Evolutionary conservation across 805 yeast genomes (phyloP).

Genomic region (Ogataea allantospora): DNA sequence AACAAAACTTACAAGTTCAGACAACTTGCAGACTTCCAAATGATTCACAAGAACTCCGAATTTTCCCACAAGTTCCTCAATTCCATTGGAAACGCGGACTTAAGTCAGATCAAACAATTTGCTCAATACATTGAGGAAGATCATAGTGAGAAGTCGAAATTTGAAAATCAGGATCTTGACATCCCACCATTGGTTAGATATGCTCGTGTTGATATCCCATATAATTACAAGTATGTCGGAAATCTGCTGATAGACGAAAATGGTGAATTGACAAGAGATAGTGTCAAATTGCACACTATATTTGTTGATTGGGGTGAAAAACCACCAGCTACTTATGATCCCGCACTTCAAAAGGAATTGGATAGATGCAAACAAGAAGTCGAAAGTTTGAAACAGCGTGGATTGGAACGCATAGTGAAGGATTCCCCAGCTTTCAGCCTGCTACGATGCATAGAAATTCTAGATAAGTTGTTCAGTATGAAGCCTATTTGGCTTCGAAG

Average conservation of each 20-base stretch:
- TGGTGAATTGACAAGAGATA: slow-evolving; percentile 46
- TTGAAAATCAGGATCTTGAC: slow-evolving; percentile 44
- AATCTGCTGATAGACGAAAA: slow-evolving; percentile 62
- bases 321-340: slow-evolving; percentile 51
- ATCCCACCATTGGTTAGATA: slow-evolving; percentile 86
- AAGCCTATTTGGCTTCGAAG: slow-evolving; percentile 87
- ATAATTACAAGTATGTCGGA: slow-evolving; percentile 71
- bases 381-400: slow-evolving; percentile 28
- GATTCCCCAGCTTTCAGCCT: slow-evolving; percentile 35
- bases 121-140: slow-evolving; percentile 29
- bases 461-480: slow-evolving; percentile 51
- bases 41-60: slow-evolving; percentile 54
- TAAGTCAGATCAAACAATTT: slow-evolving; percentile 40
- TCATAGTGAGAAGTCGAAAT: slow-evolving; percentile 17
- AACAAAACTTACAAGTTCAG: slow-evolving; percentile 73
- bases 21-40: slow-evolving; percentile 86
- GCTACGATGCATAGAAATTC: slow-evolving; percentile 43
- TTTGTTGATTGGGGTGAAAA: slow-evolving; percentile 48
- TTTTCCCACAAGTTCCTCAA: slow-evolving; percentile 41
- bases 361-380: slow-evolving; percentile 36
- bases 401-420: slow-evolving; percentile 23
- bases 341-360: slow-evolving; percentile 46
- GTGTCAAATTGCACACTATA: slow-evolving; percentile 52
- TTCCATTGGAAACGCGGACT: slow-evolving; percentile 43
- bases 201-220: slow-evolving; percentile 73